A percentile compares a stretch with the other conserved stretches of the same genome.
These are phyloP conservation scores for Gossypium arboreum DNA, from an alignment of 345 rosid species.

Conservation along the genomic window DNA sequence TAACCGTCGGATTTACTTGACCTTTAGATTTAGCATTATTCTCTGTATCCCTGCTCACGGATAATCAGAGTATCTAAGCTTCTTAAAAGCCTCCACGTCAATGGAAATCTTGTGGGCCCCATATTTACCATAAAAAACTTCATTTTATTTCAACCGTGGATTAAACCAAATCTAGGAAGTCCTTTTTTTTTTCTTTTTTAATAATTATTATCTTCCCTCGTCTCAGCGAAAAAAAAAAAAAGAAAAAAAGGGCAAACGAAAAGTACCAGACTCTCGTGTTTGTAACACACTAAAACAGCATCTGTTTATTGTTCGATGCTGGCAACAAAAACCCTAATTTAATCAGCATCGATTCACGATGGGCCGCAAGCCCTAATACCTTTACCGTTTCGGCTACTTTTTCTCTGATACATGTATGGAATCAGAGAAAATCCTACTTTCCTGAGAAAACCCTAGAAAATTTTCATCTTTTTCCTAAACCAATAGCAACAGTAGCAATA, in stretches of 20 bases:
- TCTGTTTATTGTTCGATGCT: slow-evolving; percentile 19
- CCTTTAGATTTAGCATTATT: background rate
- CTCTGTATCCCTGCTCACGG: background rate
- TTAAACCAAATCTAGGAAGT: background rate
- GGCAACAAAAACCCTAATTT: slow-evolving; percentile 17
- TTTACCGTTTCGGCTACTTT: background rate
- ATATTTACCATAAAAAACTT: background rate
- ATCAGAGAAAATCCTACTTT: slow-evolving; percentile 26
- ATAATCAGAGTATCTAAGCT: background rate
- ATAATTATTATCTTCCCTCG: background rate
- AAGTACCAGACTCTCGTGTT: background rate
- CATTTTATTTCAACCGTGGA: slow-evolving; percentile 1
- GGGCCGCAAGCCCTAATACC: slow-evolving; percentile 13
- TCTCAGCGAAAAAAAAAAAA: background rate
- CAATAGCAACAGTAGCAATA: slow-evolving; percentile 15
- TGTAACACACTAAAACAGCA: background rate
- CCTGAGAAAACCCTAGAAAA: slow-evolving; percentile 35
- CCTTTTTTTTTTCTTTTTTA: background rate
- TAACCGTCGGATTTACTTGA: background rate
- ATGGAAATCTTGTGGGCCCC: background rate
- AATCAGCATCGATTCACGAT: slow-evolving; percentile 11
- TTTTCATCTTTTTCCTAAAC: slow-evolving; percentile 2
- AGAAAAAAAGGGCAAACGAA: background rate
- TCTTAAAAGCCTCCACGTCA: slow-evolving; percentile 2
- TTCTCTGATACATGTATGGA: slow-evolving; percentile 22